phyloP scores from a whole-genome alignment of 768 basidiomycete species.

The Mycena leptocephala region DNA sequence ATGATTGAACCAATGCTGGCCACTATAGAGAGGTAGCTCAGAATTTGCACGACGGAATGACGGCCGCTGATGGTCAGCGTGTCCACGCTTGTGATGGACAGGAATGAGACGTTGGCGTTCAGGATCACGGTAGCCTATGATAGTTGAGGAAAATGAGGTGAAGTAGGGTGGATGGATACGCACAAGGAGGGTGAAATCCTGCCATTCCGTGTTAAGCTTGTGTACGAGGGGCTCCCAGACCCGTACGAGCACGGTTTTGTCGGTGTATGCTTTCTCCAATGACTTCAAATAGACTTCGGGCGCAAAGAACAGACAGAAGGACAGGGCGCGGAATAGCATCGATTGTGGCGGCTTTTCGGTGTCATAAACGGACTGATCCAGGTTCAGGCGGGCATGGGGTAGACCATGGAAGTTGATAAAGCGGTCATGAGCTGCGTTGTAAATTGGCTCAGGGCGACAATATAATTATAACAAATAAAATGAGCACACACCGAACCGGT shows the following conservation, averaged over 20 bases:
- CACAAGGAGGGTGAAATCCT: constrained; percentile 59
- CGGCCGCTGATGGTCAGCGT: neutral
- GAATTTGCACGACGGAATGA: constrained; percentile 47
- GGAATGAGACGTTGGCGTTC: constrained; percentile 60
- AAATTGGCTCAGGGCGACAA: neutral
- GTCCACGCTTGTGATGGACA: constrained; percentile 53
- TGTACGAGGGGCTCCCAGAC: constrained; percentile 56
- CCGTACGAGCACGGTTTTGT: constrained; percentile 46
- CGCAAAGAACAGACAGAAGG: constrained; percentile 53
- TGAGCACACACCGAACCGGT: constrained; percentile 8
- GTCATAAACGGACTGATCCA: constrained; percentile 45
- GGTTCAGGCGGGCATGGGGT: constrained; percentile 47
- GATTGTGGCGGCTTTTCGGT: neutral
- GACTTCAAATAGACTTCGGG: constrained; percentile 52
- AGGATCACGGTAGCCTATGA: constrained; percentile 59
- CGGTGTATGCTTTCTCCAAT: constrained; percentile 58
- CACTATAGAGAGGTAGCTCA: constrained; percentile 53
- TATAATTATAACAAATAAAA: neutral
- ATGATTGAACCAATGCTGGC: constrained; percentile 52
- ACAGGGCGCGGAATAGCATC: constrained; percentile 40
- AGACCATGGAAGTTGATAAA: constrained; percentile 52
- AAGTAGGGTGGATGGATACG: constrained; percentile 10
- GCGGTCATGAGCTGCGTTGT: constrained; percentile 5
- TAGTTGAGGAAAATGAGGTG: neutral
- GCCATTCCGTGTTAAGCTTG: constrained; percentile 52